A percentile compares a stretch with the other conserved stretches of the same genome.
Evolutionary conservation across 192 early-diverging fungal genomes (phyloP).

Genomic region (Umbelopsis vinacea): DNA sequence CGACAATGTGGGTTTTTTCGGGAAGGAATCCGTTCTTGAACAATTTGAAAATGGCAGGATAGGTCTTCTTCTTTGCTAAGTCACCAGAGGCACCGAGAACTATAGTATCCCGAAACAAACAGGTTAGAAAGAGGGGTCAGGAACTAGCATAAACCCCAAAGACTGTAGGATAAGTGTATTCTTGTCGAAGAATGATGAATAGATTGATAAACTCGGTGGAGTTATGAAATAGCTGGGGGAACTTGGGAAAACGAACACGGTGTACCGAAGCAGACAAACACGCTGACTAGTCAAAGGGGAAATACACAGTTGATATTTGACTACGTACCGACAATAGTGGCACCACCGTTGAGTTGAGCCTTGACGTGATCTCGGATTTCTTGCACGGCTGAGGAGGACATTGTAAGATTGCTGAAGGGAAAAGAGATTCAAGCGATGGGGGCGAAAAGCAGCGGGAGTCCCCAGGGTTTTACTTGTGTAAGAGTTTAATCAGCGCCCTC

Average conservation of each 20-base stretch:
- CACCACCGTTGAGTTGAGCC: conserved; percentile 25
- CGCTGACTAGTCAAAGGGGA: no score
- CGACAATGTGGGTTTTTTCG: conserved; percentile 73
- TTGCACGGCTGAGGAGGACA: conserved; percentile 16
- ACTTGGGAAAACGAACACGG: background rate
- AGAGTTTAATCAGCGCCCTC: background rate
- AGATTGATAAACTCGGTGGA: no score
- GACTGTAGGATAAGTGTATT: no score
- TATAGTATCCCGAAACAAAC: conserved; percentile 5
- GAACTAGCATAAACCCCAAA: no score
- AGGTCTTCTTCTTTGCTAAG: conserved; percentile 96
- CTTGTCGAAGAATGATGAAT: no score
- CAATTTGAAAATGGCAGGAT: conserved; percentile 89
- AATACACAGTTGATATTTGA: no score
- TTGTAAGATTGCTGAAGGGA: background rate
- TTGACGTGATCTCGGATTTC: conserved; percentile 31
- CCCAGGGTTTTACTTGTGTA: conserved; percentile 10
- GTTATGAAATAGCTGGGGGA: background rate
- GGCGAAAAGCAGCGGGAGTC: conserved; percentile 9
- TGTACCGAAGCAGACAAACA: background rate
- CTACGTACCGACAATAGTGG: conserved; percentile 29
- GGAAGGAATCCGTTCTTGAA: conserved; percentile 82
- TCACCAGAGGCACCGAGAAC: conserved; percentile 89
- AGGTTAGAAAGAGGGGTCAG: background rate
- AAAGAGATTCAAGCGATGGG: conserved; percentile 3